These are phyloP conservation scores for Hericium rajendrae DNA, from an alignment of 768 basidiomycete genomes.

Conservation along the genomic window DNA sequence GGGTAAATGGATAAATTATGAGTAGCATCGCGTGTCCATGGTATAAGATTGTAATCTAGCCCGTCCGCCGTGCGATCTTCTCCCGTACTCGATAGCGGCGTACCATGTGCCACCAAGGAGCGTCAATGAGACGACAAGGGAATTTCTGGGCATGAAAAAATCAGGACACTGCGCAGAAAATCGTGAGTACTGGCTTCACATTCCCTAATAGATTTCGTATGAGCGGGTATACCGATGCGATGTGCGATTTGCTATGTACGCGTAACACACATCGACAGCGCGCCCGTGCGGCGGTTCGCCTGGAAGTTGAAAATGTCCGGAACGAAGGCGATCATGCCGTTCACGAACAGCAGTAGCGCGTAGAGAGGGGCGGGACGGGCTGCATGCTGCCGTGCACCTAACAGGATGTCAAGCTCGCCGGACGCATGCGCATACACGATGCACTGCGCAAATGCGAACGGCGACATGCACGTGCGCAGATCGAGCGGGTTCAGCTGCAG, in stretches of 20 bases:
- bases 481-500: constrained; percentile 66
- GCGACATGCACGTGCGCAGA: constrained; percentile 82
- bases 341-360: constrained; percentile 46
- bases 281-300: constrained; percentile 88
- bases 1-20: no score
- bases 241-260: constrained; percentile 34
- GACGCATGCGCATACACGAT: constrained; percentile 63
- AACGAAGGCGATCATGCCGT: constrained; percentile 84
- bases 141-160: constrained; percentile 80
- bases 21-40: no score
- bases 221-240: background rate
- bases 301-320: constrained; percentile 92
- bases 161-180: constrained; percentile 71
- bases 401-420: constrained; percentile 69
- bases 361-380: constrained; percentile 9
- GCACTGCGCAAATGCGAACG: constrained; percentile 86
- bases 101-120: constrained; percentile 82
- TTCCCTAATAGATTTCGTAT: constrained; percentile 42
- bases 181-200: constrained; percentile 89
- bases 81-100: constrained; percentile 46
- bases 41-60: background rate
- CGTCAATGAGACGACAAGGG: constrained; percentile 75
- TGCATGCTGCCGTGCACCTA: constrained; percentile 11
- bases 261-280: constrained; percentile 86
- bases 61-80: constrained; percentile 8